These are phyloP conservation scores for Kwoniella europaea DNA, from an alignment of 768 basidiomycete species.

Conservation along the genomic window DNA sequence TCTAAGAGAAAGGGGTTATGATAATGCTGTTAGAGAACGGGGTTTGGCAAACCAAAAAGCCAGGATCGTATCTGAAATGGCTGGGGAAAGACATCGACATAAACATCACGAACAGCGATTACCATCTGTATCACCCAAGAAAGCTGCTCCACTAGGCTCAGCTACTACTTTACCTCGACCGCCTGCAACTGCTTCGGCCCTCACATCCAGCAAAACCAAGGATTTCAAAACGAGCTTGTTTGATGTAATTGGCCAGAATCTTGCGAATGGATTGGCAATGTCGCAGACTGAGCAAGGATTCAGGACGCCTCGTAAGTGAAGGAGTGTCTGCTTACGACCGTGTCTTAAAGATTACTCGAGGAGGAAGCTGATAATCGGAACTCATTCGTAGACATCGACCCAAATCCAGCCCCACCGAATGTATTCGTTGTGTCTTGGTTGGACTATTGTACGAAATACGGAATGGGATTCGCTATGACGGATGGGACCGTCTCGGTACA, in stretches of 20 bases:
- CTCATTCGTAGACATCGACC: slow-evolving; percentile 3
- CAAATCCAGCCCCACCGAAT: slow-evolving; percentile 61
- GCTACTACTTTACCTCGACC: slow-evolving; percentile 23
- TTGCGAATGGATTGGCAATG: slow-evolving; percentile 30
- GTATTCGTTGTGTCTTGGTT: slow-evolving; percentile 99
- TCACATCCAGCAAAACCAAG: slow-evolving; percentile 9
- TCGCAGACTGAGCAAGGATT: slow-evolving; percentile 27
- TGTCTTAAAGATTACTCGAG: neutral
- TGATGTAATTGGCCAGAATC: slow-evolving; percentile 35
- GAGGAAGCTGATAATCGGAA: neutral
- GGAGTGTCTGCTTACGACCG: neutral
- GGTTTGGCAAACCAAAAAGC: slow-evolving; percentile 90
- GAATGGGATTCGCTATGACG: slow-evolving; percentile 98
- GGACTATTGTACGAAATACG: slow-evolving; percentile 98
- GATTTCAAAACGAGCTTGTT: slow-evolving; percentile 26
- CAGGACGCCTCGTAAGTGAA: slow-evolving; percentile 36
- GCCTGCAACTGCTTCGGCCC: slow-evolving; percentile 7
- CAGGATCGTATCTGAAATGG: slow-evolving; percentile 92
- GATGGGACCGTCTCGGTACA: slow-evolving; percentile 94
- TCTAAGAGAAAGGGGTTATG: slow-evolving; percentile 58
- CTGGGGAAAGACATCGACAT: slow-evolving; percentile 55
- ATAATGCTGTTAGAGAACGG: slow-evolving; percentile 62
- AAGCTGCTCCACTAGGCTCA: slow-evolving; percentile 11
- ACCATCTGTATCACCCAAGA: slow-evolving; percentile 17
- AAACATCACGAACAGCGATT: slow-evolving; percentile 8